A percentile compares a stretch with the other conserved stretches of the same genome.
Conservation (phyloP, 306 rosid species). For the Prunus davidiana region DNA sequence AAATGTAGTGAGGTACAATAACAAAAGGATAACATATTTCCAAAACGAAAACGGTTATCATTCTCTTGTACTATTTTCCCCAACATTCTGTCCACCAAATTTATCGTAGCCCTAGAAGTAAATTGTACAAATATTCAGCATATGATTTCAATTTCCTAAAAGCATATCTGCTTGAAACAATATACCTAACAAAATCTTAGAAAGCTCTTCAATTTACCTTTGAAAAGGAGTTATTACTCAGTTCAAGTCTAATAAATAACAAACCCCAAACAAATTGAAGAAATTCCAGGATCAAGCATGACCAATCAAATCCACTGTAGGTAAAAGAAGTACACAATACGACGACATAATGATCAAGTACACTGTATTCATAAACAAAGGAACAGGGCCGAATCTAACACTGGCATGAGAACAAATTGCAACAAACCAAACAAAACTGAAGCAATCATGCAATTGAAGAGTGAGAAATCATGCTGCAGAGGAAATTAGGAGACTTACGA, state of each 20-base stretch:
- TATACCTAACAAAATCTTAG: neutral
- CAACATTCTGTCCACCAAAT: neutral
- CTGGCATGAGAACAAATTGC: neutral
- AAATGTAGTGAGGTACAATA: neutral
- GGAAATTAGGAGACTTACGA: constrained; percentile 45
- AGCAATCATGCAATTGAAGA: constrained; percentile 26
- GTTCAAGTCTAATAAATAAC: constrained; percentile 25
- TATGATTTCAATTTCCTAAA: neutral
- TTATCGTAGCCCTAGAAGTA: neutral
- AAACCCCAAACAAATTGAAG: constrained; percentile 25
- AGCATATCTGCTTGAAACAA: neutral
- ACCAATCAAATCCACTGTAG: constrained; percentile 13
- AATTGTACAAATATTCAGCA: neutral
- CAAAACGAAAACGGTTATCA: neutral
- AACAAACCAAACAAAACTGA: constrained; percentile 14
- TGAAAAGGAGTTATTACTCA: constrained; percentile 15
- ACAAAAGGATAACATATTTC: neutral
- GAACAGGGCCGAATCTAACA: neutral
- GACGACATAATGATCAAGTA: constrained; percentile 14
- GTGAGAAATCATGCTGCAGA: constrained; percentile 4
- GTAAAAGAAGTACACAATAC: neutral
- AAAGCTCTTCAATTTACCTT: constrained; percentile 11
- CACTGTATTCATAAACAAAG: constrained; percentile 7
- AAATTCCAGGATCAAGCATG: neutral
- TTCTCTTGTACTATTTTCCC: neutral